These are phyloP conservation scores for Acacia confusa DNA, from an alignment of 306 rosid genomes.

Conservation along the genomic window DNA sequence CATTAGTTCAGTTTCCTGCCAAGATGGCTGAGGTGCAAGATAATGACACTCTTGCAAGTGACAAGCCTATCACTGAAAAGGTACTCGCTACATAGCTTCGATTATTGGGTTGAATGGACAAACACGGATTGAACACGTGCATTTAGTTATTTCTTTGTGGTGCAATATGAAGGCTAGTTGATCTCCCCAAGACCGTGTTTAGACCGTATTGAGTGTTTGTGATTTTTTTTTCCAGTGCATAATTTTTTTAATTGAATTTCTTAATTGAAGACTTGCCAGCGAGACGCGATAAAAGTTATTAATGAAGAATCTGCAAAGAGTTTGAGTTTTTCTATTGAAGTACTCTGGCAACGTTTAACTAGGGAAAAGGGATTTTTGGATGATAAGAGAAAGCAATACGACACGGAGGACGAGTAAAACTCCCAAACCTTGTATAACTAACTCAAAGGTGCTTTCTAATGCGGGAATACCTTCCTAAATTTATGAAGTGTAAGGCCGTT, in stretches of 20 bases:
- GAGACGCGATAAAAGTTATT: not conserved
- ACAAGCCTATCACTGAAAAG: slow-evolving; percentile 32
- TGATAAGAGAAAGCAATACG: not conserved
- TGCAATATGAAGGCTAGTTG: not conserved
- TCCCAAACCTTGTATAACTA: not conserved
- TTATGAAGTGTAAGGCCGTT: not conserved
- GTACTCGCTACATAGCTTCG: not conserved
- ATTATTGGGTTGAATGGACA: not conserved
- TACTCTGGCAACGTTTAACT: not conserved
- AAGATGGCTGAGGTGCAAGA: slow-evolving; percentile 30
- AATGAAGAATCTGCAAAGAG: not conserved
- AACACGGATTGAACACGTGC: not conserved
- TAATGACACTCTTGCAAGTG: slow-evolving; percentile 23
- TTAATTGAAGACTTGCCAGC: not conserved
- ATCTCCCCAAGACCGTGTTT: not conserved
- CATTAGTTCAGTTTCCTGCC: not conserved
- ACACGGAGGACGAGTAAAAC: not conserved
- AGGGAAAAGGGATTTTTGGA: not conserved
- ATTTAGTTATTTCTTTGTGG: not conserved
- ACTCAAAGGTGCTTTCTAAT: not conserved
- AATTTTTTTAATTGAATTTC: too few species aligned
- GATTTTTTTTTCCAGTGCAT: not conserved
- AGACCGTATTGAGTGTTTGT: not conserved
- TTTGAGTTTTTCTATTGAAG: not conserved
- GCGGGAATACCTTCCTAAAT: not conserved